Evolutionary conservation across 352 stramenopile genomes (phyloP).

Genomic region (Peronospora belbahrii): DNA sequence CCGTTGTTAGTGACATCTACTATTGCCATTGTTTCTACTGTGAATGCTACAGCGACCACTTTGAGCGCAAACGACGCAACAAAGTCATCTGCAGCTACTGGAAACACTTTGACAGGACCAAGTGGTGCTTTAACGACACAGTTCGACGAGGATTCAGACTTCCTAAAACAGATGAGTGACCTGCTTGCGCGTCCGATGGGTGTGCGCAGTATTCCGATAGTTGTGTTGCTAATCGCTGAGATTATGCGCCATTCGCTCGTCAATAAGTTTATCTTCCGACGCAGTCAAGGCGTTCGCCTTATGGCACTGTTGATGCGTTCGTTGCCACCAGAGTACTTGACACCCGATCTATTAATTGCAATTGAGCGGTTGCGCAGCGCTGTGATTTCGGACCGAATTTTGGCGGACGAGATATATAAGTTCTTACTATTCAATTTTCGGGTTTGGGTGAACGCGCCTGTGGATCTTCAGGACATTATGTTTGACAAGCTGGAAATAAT

Average conservation of each 20-base stretch:
- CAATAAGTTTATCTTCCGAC: constrained; percentile 83
- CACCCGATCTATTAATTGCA: constrained; percentile 49
- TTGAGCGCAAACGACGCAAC: constrained; percentile 1
- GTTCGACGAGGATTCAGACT: constrained; percentile 71
- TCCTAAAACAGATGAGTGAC: constrained; percentile 66
- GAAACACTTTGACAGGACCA: constrained; percentile 7
- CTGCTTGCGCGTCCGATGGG: constrained; percentile 67
- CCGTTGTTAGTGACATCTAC: constrained; percentile 52
- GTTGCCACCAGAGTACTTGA: constrained; percentile 60
- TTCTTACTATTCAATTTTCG: constrained; percentile 83
- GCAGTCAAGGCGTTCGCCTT: constrained; percentile 64
- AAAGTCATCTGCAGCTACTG: not conserved
- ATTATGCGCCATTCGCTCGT: constrained; percentile 82
- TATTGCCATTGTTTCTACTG: constrained; percentile 26
- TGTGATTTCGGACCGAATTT: constrained; percentile 69
- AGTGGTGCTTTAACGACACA: constrained; percentile 34
- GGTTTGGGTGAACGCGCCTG: constrained; percentile 71
- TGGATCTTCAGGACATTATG: constrained; percentile 57
- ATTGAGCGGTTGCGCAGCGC: constrained; percentile 68
- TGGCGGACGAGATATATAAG: constrained; percentile 78
- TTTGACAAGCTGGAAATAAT: constrained; percentile 80
- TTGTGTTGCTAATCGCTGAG: constrained; percentile 69
- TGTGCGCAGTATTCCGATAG: constrained; percentile 58
- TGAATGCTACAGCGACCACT: constrained; percentile 12
- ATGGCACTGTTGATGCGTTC: constrained; percentile 64